phyloP scores from a whole-genome alignment of 2,329 filamentous ascomycete species.

The Penicillium sp. region DNA sequence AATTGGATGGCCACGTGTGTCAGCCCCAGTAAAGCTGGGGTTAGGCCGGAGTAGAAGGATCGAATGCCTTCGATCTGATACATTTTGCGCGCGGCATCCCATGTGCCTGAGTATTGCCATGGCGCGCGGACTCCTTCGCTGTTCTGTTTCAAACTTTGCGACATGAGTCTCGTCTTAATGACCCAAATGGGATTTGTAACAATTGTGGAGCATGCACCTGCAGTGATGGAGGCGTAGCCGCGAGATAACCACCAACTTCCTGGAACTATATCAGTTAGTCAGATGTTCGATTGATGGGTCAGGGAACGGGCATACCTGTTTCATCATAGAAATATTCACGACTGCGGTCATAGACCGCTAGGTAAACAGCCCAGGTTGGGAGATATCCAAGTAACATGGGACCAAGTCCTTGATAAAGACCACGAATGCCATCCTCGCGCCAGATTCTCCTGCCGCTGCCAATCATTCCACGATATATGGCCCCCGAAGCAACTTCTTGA shows the following conservation, averaged over 20 bases:
- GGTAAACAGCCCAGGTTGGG: constrained; percentile 97
- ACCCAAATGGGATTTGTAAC: constrained; percentile 99
- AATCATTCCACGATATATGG: constrained; percentile 78
- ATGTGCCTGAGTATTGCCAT: constrained; percentile 88
- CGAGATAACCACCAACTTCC: constrained; percentile 77
- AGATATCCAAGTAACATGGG: constrained; percentile 95
- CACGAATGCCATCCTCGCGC: constrained; percentile 81
- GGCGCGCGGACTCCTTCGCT: constrained; percentile 53
- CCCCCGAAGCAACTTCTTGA: constrained; percentile 45
- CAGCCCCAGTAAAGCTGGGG: constrained; percentile 85
- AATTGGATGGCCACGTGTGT: constrained; percentile 98
- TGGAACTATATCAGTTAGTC: constrained; percentile 35
- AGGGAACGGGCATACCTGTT: constrained; percentile 54
- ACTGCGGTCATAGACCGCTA: constrained; percentile 91
- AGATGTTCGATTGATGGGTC: not conserved
- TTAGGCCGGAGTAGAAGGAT: constrained; percentile 94
- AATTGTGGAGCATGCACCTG: constrained; percentile 88
- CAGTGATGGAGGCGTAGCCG: constrained; percentile 86
- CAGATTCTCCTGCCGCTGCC: constrained; percentile 86
- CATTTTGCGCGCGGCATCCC: constrained; percentile 95
- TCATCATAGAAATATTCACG: constrained; percentile 71
- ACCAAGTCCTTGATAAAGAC: constrained; percentile 89
- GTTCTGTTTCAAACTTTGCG: constrained; percentile 66
- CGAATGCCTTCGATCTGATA: constrained; percentile 83
- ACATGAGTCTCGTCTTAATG: constrained; percentile 98